Evolutionary conservation across 345 rosid genomes (phyloP).

Genomic region (Aquilaria sinensis): DNA sequence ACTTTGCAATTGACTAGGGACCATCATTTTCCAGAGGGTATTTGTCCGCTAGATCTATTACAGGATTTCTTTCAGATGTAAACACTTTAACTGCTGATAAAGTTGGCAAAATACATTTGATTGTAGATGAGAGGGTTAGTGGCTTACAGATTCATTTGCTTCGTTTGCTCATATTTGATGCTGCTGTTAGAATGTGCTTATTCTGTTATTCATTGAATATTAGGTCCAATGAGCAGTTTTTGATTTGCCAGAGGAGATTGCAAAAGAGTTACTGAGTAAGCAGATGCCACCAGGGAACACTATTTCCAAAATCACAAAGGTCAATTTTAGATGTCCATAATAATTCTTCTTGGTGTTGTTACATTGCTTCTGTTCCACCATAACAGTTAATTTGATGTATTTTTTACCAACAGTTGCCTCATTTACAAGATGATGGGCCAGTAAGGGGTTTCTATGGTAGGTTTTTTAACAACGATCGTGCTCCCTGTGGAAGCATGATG

Average conservation of each 20-base stretch:
- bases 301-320: constrained; percentile 71
- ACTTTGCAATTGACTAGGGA: constrained; percentile 85
- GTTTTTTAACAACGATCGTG: constrained; percentile 68
- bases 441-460: constrained; percentile 71
- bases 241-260: constrained; percentile 93
- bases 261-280: constrained; percentile 64
- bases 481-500: constrained; percentile 42
- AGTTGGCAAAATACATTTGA: constrained; percentile 76
- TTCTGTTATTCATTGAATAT: constrained; percentile 15
- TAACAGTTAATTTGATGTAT: no score
- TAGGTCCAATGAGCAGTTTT: constrained; percentile 97
- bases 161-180: constrained; percentile 1
- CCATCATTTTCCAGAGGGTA: constrained; percentile 55
- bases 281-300: constrained; percentile 78
- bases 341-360: not conserved
- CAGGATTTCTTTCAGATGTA: constrained; percentile 77
- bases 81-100: constrained; percentile 39
- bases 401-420: constrained; percentile 52
- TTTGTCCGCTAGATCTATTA: constrained; percentile 81
- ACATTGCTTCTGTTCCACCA: constrained; percentile 4
- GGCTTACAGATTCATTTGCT: constrained; percentile 1
- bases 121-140: constrained; percentile 84
- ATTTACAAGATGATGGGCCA: constrained; percentile 93
- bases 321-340: constrained; percentile 13
- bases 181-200: constrained; percentile 8